Conservation (phyloP, 129 eudicot species). For the Artemisia argyi region DNA sequence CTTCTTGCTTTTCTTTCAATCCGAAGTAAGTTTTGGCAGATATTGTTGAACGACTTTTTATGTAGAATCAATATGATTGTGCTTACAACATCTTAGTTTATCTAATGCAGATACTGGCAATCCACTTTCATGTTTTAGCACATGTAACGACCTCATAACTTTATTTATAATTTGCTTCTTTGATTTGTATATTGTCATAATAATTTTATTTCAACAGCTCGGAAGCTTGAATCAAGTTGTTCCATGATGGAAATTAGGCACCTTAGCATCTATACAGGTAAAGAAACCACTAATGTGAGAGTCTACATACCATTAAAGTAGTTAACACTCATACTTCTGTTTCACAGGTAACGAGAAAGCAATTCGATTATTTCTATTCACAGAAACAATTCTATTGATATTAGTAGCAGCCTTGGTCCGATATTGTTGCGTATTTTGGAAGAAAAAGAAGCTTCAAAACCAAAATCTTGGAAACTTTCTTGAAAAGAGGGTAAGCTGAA, state of each 20-base stretch:
- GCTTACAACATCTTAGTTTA: constrained; percentile 24
- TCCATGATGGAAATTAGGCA: constrained; percentile 48
- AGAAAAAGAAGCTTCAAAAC: constrained; percentile 74
- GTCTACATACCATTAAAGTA: neutral
- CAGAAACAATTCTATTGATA: constrained; percentile 64
- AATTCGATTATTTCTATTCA: constrained; percentile 57
- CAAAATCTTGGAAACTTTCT: constrained; percentile 76
- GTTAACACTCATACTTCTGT: neutral
- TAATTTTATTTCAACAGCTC: constrained; percentile 42
- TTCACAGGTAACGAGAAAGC: constrained; percentile 67
- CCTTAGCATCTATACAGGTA: constrained; percentile 61
- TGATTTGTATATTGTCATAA: neutral
- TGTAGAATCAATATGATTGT: constrained; percentile 20
- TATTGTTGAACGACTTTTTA: neutral
- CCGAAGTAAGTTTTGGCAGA: constrained; percentile 53
- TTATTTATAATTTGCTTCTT: neutral
- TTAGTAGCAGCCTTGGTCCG: constrained; percentile 56
- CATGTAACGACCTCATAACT: constrained; percentile 45
- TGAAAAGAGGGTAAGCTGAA: constrained; percentile 75
- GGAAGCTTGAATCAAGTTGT: constrained; percentile 73
- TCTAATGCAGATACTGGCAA: constrained; percentile 68
- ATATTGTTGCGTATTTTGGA: constrained; percentile 82
- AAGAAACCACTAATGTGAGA: neutral
- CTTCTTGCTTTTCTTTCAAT: constrained; percentile 71
- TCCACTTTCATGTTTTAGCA: constrained; percentile 66